Base-by-base conservation (phyloP, 768 basidiomycete species). In the Boletellus ananas region DNA sequence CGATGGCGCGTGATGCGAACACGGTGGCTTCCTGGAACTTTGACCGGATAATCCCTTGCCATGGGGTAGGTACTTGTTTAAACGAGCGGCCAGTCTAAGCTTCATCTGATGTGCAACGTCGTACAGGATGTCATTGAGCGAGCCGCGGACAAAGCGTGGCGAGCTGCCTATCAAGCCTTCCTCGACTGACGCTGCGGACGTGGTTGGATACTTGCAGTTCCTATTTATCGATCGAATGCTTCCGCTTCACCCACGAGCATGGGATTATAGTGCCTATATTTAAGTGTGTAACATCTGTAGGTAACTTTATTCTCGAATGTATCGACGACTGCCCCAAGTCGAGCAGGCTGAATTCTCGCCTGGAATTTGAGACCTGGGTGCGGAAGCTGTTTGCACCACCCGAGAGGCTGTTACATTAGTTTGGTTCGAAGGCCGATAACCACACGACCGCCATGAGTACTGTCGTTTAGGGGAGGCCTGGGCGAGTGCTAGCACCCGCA, bases 11-110 rank as follows among this genome's bases (percentile, higher is more conserved):
- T 18, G 83, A 86, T 54, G 82, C 78, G 6, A 78, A 74, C 57
- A 80, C 74, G 1, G 87, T 92, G 3, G 74, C 79, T 1, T 73
- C 66, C 0, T 92, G 90, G 90, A 80, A 84, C 56, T 87, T 88
- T 60, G 75, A 83, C 6, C 71, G 82, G 38, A 83, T 88, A 55
- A 87, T 88, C 38, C 84, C 85, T 50, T 89, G 87, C 55, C 86
- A 89, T 64, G 79, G 77, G 23, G 78, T 77, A 47, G 51, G 74
- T 57, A 21, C 11, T 9, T 29, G 7, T 7, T 11, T 29, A 9
- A 29, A 11, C 29, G 29, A 29, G 29, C 11, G 29, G 7, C 29
- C 11, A 11, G 9, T 29, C 29, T 8, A 11, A 29, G 11, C 11
- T 9, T 29, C 29, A 29, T 14, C 39, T 9, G 21, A 31, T 39